These are phyloP conservation scores for Striga asiatica DNA, from an alignment of 257 asterid genomes.

Conservation along the genomic window DNA sequence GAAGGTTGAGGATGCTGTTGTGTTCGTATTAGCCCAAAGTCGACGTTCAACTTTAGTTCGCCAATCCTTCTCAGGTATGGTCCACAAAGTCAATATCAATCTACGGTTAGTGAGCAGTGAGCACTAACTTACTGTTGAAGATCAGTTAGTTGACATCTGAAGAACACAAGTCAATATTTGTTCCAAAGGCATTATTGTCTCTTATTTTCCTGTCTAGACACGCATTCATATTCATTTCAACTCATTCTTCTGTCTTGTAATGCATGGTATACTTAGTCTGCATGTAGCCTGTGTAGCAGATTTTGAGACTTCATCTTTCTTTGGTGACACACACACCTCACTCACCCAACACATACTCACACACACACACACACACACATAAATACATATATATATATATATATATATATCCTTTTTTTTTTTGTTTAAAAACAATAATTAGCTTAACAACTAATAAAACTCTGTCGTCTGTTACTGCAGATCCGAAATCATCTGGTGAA, in stretches of 20 bases:
- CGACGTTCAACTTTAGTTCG: constrained; percentile 74
- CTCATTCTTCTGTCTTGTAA: neutral
- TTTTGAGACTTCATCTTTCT: neutral
- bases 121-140: neutral
- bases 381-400: neutral
- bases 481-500: constrained; percentile 67
- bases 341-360: too few relatives aligned
- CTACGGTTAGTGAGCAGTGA: neutral
- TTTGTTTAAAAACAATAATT: neutral
- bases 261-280: neutral
- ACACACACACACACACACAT: too few relatives aligned
- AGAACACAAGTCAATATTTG: neutral
- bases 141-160: neutral
- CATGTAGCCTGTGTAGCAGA: neutral
- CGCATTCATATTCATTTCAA: neutral
- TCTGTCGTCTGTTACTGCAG: constrained; percentile 37
- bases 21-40: constrained; percentile 58
- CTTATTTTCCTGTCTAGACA: neutral
- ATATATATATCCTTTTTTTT: neutral
- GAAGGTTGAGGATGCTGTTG: constrained; percentile 97
- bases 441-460: constrained; percentile 11
- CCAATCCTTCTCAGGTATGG: constrained; percentile 62
- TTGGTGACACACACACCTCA: too few relatives aligned
- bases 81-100: constrained; percentile 1
- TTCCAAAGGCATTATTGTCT: neutral